Conservation (phyloP, 164 flowering plant genomes). For the Vitis labrusca region DNA sequence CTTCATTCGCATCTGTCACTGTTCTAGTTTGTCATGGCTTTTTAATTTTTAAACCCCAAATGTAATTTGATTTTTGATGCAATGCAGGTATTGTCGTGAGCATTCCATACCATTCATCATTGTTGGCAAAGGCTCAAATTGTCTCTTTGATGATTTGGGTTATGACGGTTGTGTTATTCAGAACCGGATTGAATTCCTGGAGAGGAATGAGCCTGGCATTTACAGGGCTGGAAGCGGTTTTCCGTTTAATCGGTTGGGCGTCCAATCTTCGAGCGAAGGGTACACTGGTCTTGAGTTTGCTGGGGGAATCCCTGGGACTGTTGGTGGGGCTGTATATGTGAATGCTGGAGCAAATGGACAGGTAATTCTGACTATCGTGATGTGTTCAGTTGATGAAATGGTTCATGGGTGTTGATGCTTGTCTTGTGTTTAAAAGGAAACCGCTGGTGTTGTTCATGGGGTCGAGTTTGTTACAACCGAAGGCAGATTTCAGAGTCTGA, state of each 20-base stretch:
- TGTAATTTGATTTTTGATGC: not conserved
- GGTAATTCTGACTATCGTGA: slow-evolving; percentile 14
- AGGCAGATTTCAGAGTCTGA: slow-evolving; percentile 26
- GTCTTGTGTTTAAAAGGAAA: slow-evolving; percentile 25
- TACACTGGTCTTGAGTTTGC: slow-evolving; percentile 56
- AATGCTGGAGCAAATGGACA: slow-evolving; percentile 61
- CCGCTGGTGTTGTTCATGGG: slow-evolving; percentile 32
- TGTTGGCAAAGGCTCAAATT: slow-evolving; percentile 59
- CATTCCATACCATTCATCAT: slow-evolving; percentile 30
- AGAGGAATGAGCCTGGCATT: slow-evolving; percentile 34
- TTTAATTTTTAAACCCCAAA: too few relatives aligned
- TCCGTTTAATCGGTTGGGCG: slow-evolving; percentile 37
- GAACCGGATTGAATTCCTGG: slow-evolving; percentile 42
- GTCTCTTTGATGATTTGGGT: slow-evolving; percentile 53
- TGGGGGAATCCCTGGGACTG: slow-evolving; percentile 55
- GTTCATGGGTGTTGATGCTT: not conserved
- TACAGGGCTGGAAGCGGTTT: slow-evolving; percentile 53
- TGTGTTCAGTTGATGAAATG: not conserved
- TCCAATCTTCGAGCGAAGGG: slow-evolving; percentile 39
- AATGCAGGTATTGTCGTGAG: slow-evolving; percentile 31
- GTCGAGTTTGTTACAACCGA: slow-evolving; percentile 39
- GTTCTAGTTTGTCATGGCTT: too few relatives aligned
- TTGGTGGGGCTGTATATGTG: slow-evolving; percentile 53
- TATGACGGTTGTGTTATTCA: slow-evolving; percentile 51
- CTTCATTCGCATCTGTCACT: not conserved